These are phyloP conservation scores for Trichoderma pleuroti DNA, from an alignment of 2,329 filamentous ascomycete species.

Conservation along the genomic window DNA sequence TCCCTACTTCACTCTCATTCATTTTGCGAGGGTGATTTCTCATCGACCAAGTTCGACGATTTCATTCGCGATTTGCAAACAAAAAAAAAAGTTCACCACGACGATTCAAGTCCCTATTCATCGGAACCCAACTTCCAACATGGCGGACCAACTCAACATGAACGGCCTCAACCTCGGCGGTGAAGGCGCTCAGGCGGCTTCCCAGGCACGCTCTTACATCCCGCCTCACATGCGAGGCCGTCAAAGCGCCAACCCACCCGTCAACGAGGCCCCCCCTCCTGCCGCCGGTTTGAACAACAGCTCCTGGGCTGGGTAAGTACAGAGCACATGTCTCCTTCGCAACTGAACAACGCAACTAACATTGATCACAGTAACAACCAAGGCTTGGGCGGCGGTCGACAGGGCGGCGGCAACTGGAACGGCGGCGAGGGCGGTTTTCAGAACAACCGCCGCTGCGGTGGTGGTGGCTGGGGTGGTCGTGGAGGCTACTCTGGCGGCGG, in stretches of 20 bases:
- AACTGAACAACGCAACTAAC: background rate
- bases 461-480: conserved; percentile 35
- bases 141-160: conserved; percentile 85
- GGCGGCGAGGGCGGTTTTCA: conserved; percentile 20
- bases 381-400: conserved; percentile 8
- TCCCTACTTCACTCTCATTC: conserved; percentile 28
- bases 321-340: background rate
- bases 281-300: conserved; percentile 35
- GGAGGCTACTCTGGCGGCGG: conserved; percentile 31
- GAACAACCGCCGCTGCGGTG: conserved; percentile 33
- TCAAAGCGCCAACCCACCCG: conserved; percentile 31
- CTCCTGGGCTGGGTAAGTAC: conserved; percentile 38
- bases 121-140: conserved; percentile 44
- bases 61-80: conserved; percentile 1
- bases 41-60: conserved; percentile 20
- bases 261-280: conserved; percentile 21
- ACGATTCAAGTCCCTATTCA: conserved; percentile 19
- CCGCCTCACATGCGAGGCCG: conserved; percentile 76
- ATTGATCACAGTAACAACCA: background rate
- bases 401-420: conserved; percentile 17
- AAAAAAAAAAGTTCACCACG: background rate
- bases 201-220: conserved; percentile 66
- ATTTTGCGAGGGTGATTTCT: conserved; percentile 31
- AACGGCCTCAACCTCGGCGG: conserved; percentile 63
- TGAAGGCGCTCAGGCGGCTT: conserved; percentile 33